A percentile compares a stretch with the other conserved stretches of the same genome.
Conservation (phyloP, 345 rosid genomes). For the Citrus unshiu region DNA sequence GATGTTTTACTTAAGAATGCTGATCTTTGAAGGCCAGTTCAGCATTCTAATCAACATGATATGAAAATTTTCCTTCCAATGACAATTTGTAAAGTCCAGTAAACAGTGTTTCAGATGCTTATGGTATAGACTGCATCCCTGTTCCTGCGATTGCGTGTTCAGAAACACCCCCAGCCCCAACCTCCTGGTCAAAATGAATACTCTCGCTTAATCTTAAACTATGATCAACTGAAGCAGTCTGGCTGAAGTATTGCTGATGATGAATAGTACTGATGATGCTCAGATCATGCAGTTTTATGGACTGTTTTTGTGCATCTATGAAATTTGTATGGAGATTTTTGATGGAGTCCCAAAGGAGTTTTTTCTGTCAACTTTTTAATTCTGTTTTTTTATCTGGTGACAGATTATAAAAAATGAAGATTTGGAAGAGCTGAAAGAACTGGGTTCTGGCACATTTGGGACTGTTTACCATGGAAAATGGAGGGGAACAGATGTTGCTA, state of each 20-base stretch:
- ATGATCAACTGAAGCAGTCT: background rate
- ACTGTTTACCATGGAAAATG: constrained; percentile 99
- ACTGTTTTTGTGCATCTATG: background rate
- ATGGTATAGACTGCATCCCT: background rate
- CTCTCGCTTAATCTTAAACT: background rate
- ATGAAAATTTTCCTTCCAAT: background rate
- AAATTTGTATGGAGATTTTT: background rate
- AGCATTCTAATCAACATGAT: background rate
- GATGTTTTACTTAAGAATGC: background rate
- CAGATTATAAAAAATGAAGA: constrained; percentile 89
- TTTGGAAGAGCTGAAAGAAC: constrained; percentile 89
- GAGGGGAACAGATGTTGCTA: constrained; percentile 98
- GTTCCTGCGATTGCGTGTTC: background rate
- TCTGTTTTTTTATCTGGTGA: background rate
- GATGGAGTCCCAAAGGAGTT: background rate
- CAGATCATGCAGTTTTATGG: background rate
- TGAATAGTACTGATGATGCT: background rate
- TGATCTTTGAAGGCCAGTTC: background rate
- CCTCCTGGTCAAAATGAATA: background rate
- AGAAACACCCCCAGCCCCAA: background rate
- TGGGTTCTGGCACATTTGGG: constrained; percentile 98
- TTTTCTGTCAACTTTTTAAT: constrained; percentile 9
- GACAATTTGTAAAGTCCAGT: background rate
- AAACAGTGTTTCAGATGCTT: background rate
- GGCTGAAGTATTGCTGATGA: background rate